phyloP scores from a whole-genome alignment of 176 grass and related monocot genomes.

The Typha latifolia region DNA sequence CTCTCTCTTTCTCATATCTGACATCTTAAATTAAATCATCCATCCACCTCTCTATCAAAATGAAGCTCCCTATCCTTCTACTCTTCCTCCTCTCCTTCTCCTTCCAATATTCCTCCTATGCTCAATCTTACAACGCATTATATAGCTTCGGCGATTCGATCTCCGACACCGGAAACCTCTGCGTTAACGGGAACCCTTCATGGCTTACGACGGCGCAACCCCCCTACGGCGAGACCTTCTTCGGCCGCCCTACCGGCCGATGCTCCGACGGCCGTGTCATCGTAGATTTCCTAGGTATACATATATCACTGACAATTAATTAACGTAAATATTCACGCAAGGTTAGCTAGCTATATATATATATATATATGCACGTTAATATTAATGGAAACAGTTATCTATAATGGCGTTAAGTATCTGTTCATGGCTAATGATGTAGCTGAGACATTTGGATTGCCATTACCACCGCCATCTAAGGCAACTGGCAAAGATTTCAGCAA shows the following conservation, averaged over 20 bases:
- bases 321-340: not conserved
- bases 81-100: not conserved
- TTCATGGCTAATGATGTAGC: constrained; percentile 22
- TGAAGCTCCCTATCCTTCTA: not conserved
- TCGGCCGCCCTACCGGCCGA: constrained; percentile 52
- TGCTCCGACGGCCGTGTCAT: constrained; percentile 60
- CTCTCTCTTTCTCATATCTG: no score
- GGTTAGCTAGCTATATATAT: not conserved
- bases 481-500: constrained; percentile 37
- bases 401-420: no score
- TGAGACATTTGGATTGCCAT: constrained; percentile 48
- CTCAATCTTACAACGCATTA: constrained; percentile 47
- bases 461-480: constrained; percentile 57
- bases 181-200: constrained; percentile 20
- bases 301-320: not conserved
- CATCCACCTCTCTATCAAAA: not conserved
- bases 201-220: constrained; percentile 39
- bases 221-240: constrained; percentile 66
- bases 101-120: not conserved
- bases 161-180: constrained; percentile 70
- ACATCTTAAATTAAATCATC: no score
- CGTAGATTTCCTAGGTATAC: constrained; percentile 54
- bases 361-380: not conserved
- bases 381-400: not conserved
- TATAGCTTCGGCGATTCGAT: constrained; percentile 80